Percentiles rank a stretch among this genome's conserved stretches.
Conservation (phyloP, 441 rosid genomes). For the Biscutella laevigata region DNA sequence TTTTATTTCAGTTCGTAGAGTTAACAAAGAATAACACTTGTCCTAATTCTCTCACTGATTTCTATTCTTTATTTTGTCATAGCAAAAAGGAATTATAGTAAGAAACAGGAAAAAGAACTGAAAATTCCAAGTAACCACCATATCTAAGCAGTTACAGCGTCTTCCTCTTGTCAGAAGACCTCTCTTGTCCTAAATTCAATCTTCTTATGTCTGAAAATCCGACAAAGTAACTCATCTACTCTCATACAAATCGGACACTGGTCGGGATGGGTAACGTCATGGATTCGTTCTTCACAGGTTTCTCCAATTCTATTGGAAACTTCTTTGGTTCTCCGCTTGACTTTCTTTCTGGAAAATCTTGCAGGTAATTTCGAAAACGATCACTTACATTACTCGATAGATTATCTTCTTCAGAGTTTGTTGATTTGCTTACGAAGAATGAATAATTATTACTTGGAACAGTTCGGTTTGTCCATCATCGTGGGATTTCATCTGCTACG, state of each 20-base stretch:
- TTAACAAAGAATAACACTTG: not conserved
- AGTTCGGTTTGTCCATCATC: slow-evolving; percentile 35
- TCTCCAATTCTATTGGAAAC: slow-evolving; percentile 24
- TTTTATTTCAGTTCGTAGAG: slow-evolving; percentile 11
- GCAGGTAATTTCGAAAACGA: slow-evolving; percentile 33
- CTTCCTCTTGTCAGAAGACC: not conserved
- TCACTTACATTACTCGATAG: not conserved
- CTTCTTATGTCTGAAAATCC: not conserved
- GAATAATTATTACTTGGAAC: not conserved
- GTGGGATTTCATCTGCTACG: slow-evolving; percentile 45
- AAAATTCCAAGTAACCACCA: slow-evolving; percentile 6
- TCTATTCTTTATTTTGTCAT: not conserved
- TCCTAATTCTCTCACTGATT: not conserved
- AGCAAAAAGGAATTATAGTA: not conserved
- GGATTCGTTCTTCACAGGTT: slow-evolving; percentile 40
- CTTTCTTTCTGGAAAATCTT: slow-evolving; percentile 49
- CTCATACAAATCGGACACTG: not conserved
- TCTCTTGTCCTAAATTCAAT: not conserved
- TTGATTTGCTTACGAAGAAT: not conserved
- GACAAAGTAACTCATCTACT: not conserved
- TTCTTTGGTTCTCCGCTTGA: slow-evolving; percentile 40
- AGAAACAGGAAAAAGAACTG: not conserved
- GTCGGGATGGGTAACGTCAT: slow-evolving; percentile 31
- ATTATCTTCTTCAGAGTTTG: not conserved
- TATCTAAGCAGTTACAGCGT: slow-evolving; percentile 21